A percentile compares a stretch with the other conserved stretches of the same genome.
phyloP scores from a whole-genome alignment of 2,329 filamentous ascomycete genomes.

The Dactylellina leptospora region DNA sequence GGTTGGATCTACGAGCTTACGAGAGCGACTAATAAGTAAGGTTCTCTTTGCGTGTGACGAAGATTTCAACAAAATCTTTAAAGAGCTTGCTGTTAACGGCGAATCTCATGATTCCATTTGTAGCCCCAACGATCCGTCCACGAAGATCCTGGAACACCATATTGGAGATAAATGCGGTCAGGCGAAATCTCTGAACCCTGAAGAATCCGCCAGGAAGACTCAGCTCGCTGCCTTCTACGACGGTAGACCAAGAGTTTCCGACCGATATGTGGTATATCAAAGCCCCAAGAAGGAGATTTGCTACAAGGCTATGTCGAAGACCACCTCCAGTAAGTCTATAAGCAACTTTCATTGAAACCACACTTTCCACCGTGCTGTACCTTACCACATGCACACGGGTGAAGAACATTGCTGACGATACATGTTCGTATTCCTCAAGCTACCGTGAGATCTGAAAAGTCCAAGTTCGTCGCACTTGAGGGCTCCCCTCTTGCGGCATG shows the following conservation, averaged over 20 bases:
- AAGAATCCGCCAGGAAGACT: neutral
- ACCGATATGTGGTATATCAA: neutral
- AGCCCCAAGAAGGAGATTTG: neutral
- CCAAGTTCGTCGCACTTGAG: too few relatives aligned
- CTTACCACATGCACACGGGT: neutral
- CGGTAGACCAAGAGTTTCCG: neutral
- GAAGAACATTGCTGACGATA: constrained; percentile 3
- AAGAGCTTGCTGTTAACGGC: neutral
- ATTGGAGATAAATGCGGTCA: neutral
- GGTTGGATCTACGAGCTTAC: constrained; percentile 8
- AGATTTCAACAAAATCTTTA: too few relatives aligned
- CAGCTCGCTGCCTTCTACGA: constrained; percentile 9
- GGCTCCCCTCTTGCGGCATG: too few relatives aligned
- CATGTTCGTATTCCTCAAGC: neutral
- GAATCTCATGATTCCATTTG: neutral
- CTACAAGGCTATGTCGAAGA: neutral
- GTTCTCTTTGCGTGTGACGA: neutral
- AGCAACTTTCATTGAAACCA: neutral
- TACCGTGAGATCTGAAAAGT: too few relatives aligned
- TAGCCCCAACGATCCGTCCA: neutral
- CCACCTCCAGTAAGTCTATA: neutral
- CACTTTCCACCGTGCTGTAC: neutral
- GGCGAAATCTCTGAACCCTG: neutral
- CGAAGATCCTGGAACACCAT: neutral
- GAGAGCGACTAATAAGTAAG: neutral